phyloP scores from a whole-genome alignment of 306 rosid species.

The Quercus mongolica region DNA sequence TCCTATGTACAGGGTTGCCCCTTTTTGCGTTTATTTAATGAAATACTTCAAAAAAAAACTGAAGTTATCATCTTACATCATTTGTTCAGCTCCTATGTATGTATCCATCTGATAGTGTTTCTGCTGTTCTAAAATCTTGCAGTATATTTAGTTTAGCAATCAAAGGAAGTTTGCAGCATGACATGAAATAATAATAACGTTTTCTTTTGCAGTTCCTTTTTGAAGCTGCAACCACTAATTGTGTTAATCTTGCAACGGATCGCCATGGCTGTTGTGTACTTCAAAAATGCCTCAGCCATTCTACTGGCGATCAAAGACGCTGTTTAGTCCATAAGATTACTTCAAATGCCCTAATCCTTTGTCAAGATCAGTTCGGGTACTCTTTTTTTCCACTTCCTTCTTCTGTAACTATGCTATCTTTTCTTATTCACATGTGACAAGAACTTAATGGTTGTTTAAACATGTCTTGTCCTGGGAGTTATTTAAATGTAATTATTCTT shows the following conservation, averaged over 20 bases:
- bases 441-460: neutral
- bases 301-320: slow-evolving; percentile 33
- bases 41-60: neutral
- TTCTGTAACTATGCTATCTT: neutral
- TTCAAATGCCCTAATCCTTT: slow-evolving; percentile 44
- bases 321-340: slow-evolving; percentile 38
- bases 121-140: neutral
- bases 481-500: neutral
- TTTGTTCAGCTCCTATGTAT: neutral
- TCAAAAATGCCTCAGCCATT: slow-evolving; percentile 47
- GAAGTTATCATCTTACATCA: neutral
- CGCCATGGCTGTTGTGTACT: slow-evolving; percentile 69
- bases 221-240: slow-evolving; percentile 43
- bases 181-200: neutral
- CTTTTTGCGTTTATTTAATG: no score
- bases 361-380: slow-evolving; percentile 64
- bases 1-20: no score
- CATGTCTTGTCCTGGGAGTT: neutral
- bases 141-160: neutral
- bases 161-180: neutral
- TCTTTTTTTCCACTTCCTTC: neutral
- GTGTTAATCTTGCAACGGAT: slow-evolving; percentile 52
- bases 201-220: slow-evolving; percentile 45
- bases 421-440: neutral
- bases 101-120: neutral